These are phyloP conservation scores for Lichtheimia hyalospora DNA, from an alignment of 371 early-diverging fungal genomes.

Conservation along the genomic window DNA sequence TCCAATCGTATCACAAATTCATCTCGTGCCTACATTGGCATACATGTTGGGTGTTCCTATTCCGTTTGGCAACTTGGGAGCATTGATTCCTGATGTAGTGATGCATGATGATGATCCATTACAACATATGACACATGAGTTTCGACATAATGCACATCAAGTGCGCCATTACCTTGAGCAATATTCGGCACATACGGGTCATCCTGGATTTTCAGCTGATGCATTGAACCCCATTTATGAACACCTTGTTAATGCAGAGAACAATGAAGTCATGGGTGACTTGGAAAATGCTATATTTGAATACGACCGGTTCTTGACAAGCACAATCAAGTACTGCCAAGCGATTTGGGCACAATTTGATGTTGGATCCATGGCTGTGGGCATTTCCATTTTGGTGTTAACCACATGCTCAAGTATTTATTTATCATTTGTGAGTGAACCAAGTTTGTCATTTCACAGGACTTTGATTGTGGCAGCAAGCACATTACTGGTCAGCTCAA, in stretches of 20 bases:
- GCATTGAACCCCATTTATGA: conserved; percentile 19
- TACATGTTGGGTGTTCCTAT: conserved; percentile 74
- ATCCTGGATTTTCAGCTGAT: conserved; percentile 29
- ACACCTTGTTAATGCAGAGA: conserved; percentile 25
- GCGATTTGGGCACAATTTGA: conserved; percentile 95
- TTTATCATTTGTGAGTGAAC: background rate
- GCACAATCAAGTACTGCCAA: conserved; percentile 70
- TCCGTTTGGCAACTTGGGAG: conserved; percentile 85
- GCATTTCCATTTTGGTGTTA: conserved; percentile 49
- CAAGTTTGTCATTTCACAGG: background rate
- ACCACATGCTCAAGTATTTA: conserved; percentile 3
- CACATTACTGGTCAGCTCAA: background rate
- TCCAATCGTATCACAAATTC: conserved; percentile 75
- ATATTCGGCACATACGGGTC: conserved; percentile 37
- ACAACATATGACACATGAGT: conserved; percentile 52
- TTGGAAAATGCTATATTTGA: conserved; percentile 39
- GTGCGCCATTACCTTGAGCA: conserved; percentile 68
- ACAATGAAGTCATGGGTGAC: background rate
- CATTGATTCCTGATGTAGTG: conserved; percentile 74
- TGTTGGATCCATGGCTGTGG: conserved; percentile 59
- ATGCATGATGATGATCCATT: conserved; percentile 24
- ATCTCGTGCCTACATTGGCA: conserved; percentile 80
- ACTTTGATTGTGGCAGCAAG: background rate
- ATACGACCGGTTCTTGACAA: conserved; percentile 67
- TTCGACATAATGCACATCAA: conserved; percentile 79